These are phyloP conservation scores for Globisporangium paroecandrum DNA, from an alignment of 352 stramenopile species.

Conservation along the genomic window DNA sequence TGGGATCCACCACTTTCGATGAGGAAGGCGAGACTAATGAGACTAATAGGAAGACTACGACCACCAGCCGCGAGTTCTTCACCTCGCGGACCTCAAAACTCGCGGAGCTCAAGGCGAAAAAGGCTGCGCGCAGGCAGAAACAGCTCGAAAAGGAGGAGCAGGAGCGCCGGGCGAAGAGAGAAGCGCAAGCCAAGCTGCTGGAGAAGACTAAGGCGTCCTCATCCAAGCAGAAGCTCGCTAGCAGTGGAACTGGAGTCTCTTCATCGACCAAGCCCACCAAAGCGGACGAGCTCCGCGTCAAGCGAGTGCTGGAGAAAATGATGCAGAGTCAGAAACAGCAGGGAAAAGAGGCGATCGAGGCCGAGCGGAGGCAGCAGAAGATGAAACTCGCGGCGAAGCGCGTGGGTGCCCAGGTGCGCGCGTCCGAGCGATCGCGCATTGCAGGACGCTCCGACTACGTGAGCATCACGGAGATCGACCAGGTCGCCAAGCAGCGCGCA, in stretches of 20 bases:
- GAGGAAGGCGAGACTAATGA: background rate
- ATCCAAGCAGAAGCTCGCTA: constrained; percentile 7
- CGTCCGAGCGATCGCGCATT: constrained; percentile 41
- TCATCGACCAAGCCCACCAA: constrained; percentile 34
- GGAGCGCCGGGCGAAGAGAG: constrained; percentile 21
- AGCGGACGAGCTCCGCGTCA: constrained; percentile 46
- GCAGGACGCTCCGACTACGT: constrained; percentile 38
- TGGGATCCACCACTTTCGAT: background rate
- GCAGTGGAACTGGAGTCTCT: background rate
- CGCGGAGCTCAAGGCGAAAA: constrained; percentile 37
- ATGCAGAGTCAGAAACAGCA: constrained; percentile 36
- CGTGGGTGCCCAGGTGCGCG: constrained; percentile 53
- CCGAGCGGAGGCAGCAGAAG: constrained; percentile 27
- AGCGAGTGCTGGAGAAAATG: constrained; percentile 38
- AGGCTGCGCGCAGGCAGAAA: constrained; percentile 43
- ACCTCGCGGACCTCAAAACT: constrained; percentile 35
- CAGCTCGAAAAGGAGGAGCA: constrained; percentile 37
- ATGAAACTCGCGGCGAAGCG: constrained; percentile 47
- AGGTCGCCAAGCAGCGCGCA: constrained; percentile 47
- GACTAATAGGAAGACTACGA: background rate
- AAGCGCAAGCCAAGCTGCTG: constrained; percentile 36
- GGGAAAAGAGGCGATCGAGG: constrained; percentile 26
- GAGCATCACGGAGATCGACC: constrained; percentile 36
- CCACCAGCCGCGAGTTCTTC: constrained; percentile 42
- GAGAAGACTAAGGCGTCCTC: constrained; percentile 22